Base-by-base conservation (phyloP, 2,329 filamentous ascomycete genomes). In the Monosporascus sp. region DNA sequence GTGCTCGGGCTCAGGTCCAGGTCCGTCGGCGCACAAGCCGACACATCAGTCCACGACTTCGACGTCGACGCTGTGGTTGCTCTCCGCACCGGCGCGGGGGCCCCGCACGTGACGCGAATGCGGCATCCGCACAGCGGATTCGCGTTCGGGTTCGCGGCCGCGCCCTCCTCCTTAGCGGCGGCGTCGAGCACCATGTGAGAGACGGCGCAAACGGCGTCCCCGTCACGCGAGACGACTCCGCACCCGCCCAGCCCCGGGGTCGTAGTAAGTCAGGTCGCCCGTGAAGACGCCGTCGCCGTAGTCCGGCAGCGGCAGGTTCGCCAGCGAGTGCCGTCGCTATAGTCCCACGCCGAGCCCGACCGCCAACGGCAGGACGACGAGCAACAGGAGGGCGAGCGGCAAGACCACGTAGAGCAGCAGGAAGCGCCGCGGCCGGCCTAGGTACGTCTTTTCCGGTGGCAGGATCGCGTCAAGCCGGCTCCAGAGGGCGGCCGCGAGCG, bases 251-350 rank as follows among this genome's bases (percentile, higher is more conserved):
- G 75, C 3, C 3, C 70, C 74, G 0, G 86, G 81, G 18, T 74
- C 72, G 67, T 88, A 92, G 72, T 85, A 92, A 1, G 86, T 90
- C 49, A 89, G 67, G 49, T 89, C 85, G 50, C 86, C 87, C 4
- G 72, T 77, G 61, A 81, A 82, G n/a, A 57, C 48, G 36, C 38
- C 52, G 14, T 20, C 52, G 7, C 38, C 38, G 43, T 56, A 56
- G 24, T 46, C n/a, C 14, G 61, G 59, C 17, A 64, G 59, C n/a
- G 62, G 60, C 41, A 65, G 54, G 50, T 58, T 50, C 41, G 52
- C 48, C 43, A 15, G 17, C 3, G 47, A 25, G 50, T 24, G 38
- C 37, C 51, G 60, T 25, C 53, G 57, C 7, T 62, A 57, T 8
- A 66, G 48, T 1, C 63, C 62, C 7, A 66, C 60, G 15, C 62